phyloP scores from a whole-genome alignment of 768 basidiomycete species.

The Lyophyllum semitale region DNA sequence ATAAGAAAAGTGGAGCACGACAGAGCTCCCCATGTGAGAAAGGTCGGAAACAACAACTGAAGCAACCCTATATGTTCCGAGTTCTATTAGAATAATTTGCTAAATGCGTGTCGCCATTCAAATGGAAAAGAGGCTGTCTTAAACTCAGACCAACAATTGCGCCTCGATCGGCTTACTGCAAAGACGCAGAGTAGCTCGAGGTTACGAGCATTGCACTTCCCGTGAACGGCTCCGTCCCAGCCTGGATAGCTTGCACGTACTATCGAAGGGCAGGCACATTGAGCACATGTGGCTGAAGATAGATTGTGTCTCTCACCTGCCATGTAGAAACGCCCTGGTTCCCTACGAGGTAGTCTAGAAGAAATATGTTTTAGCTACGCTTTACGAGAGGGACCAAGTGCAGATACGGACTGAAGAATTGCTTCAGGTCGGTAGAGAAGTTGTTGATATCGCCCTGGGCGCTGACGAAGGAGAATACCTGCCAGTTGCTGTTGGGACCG shows the following conservation, averaged over 20 bases:
- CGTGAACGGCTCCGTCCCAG: constrained; percentile 57
- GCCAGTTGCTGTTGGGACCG: constrained; percentile 55
- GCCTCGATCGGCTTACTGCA: no score
- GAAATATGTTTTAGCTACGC: neutral
- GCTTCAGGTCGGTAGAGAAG: constrained; percentile 54
- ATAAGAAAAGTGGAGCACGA: no score
- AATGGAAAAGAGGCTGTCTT: no score
- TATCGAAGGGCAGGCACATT: constrained; percentile 17
- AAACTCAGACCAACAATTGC: no score
- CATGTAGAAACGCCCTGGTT: constrained; percentile 49
- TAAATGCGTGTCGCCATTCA: no score
- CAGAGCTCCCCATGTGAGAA: no score
- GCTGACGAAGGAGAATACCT: constrained; percentile 59
- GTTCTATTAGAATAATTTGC: no score
- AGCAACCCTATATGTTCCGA: no score
- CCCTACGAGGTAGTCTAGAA: constrained; percentile 46
- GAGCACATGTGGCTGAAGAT: neutral
- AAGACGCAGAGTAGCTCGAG: constrained; percentile 13
- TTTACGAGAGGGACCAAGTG: neutral
- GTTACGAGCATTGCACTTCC: constrained; percentile 50
- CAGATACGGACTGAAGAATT: constrained; percentile 50
- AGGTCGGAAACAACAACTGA: no score
- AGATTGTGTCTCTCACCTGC: constrained; percentile 34
- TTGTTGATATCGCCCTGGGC: constrained; percentile 45
- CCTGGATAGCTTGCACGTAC: constrained; percentile 56